Evolutionary conservation across 1,139 yeast genomes (phyloP), one percentile per base, ranked within the genome.

Genomic region (Pichia terricola): DNA sequence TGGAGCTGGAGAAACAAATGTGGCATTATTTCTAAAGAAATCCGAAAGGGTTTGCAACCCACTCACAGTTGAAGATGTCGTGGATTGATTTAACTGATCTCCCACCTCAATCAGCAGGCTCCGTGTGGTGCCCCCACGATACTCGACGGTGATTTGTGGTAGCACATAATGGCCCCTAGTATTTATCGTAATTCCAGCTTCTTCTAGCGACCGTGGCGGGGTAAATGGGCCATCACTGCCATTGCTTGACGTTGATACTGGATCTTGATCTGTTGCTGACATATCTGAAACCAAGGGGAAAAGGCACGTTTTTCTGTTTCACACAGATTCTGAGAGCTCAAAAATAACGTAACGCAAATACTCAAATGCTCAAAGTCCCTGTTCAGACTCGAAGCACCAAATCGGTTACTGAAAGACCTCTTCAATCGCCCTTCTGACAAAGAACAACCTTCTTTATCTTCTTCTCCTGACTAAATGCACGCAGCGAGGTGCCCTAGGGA

Each of bases 101-200:
- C 63, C 61, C 3, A 60, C 62, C 35, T 59, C 63, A 9, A 60
- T 56, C 2, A 50, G 34, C 26, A 60, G 44, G 26, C 45, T 50
- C 40, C 58, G 62, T 4, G 51, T 45, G 4, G 51, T 45, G 3
- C 63, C 61, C 37, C 56, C 57, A 11, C 57, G 51, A 34, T 59
- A 56, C 40, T 54, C 53, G 3, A 60, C 53, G 10, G 50, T 32
- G 6, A 60, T 53, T 1, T 61, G 59, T 6, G 63, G 62, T 31
- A 60, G 47, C 8, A 52, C 45, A 22, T 51, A 50, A 30, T 56
- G 49, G 6, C 60, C 62, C 34, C 51, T 48, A 2, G 44, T 46
- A 16, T 42, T 35, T 11, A 46, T 36, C 2, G 53, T 43, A 4
- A 57, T 52, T 11, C 60, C 57, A 2, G 49, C 44, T 10, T 47